Percentiles rank a stretch among this genome's conserved stretches.
Evolutionary conservation across 169 alveolate species (phyloP).

Genomic region (Plasmodium vinckei): DNA sequence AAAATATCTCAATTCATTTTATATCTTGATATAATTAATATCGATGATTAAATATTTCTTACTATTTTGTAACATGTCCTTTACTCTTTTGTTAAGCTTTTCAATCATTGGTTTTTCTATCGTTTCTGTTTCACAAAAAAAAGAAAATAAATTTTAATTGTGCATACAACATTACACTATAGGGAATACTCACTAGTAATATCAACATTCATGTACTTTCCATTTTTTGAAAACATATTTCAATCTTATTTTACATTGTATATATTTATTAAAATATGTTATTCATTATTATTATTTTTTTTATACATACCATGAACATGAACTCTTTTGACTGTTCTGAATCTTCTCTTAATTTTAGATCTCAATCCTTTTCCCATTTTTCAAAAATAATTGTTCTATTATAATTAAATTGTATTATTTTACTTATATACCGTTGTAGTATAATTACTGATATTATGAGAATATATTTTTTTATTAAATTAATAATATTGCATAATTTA

Average conservation of each 20-base stretch:
- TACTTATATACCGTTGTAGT: background rate
- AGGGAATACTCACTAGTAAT: no score
- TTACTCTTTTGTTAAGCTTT: slow-evolving; percentile 39
- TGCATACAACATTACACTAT: slow-evolving; percentile 34
- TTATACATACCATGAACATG: slow-evolving; percentile 79
- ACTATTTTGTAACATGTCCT: slow-evolving; percentile 34
- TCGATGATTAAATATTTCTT: slow-evolving; percentile 4
- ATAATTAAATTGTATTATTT: background rate
- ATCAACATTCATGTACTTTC: no score
- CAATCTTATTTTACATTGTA: no score
- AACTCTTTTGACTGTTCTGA: slow-evolving; percentile 85
- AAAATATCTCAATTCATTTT: background rate
- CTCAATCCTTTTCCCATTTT: slow-evolving; percentile 87
- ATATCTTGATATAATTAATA: background rate
- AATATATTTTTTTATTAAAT: no score
- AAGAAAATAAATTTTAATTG: slow-evolving; percentile 17
- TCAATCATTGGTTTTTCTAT: slow-evolving; percentile 44
- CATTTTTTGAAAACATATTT: no score
- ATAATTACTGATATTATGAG: no score
- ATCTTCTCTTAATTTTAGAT: slow-evolving; percentile 85
- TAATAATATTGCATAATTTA: no score
- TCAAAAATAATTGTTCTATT: background rate
- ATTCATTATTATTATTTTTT: slow-evolving; percentile 21
- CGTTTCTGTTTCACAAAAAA: slow-evolving; percentile 12
- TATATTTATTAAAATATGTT: slow-evolving; percentile 67